Percentiles rank a stretch among this genome's conserved stretches.
phyloP scores from a whole-genome alignment of 1,284 basidiomycete genomes.

The Tylopilus sp. region DNA sequence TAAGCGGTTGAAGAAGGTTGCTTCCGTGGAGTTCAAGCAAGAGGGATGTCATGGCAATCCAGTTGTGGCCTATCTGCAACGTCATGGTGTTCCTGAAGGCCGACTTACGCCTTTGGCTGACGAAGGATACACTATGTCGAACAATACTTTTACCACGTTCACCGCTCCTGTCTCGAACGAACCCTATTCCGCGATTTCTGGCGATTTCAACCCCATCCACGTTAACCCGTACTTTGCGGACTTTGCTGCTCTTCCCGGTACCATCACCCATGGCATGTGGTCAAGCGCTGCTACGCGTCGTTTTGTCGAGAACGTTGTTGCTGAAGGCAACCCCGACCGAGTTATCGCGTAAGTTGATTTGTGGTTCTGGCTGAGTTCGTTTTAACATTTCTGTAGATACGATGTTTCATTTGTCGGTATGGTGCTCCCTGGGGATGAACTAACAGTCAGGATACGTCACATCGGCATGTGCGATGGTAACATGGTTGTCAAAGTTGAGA shows the following conservation, averaged over 20 bases:
- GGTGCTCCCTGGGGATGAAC: conserved; percentile 91
- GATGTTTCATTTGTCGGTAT: conserved; percentile 94
- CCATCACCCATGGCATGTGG: conserved; percentile 98
- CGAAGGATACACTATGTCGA: conserved; percentile 81
- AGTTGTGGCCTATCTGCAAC: conserved; percentile 88
- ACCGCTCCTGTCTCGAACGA: conserved; percentile 85
- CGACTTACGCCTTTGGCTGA: conserved; percentile 76
- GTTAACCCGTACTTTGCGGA: conserved; percentile 98
- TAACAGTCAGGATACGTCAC: conserved; percentile 87
- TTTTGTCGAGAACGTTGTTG: conserved; percentile 91
- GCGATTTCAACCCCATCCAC: conserved; percentile 98
- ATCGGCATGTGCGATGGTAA: conserved; percentile 89
- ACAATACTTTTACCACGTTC: conserved; percentile 58
- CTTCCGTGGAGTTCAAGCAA: conserved; percentile 80
- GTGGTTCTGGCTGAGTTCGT: conserved; percentile 1
- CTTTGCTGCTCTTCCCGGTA: conserved; percentile 89
- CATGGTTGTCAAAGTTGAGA: conserved; percentile 89
- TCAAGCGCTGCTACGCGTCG: conserved; percentile 92
- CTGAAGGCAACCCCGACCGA: conserved; percentile 88
- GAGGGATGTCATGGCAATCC: conserved; percentile 92
- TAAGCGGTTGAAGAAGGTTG: conserved; percentile 85
- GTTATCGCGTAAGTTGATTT: conserved; percentile 68
- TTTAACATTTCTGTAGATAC: conserved; percentile 52
- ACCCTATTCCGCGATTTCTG: conserved; percentile 93
- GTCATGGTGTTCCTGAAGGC: conserved; percentile 80